Base-by-base conservation (phyloP, 2,329 filamentous ascomycete genomes). In the Fusarium oxysporum region DNA sequence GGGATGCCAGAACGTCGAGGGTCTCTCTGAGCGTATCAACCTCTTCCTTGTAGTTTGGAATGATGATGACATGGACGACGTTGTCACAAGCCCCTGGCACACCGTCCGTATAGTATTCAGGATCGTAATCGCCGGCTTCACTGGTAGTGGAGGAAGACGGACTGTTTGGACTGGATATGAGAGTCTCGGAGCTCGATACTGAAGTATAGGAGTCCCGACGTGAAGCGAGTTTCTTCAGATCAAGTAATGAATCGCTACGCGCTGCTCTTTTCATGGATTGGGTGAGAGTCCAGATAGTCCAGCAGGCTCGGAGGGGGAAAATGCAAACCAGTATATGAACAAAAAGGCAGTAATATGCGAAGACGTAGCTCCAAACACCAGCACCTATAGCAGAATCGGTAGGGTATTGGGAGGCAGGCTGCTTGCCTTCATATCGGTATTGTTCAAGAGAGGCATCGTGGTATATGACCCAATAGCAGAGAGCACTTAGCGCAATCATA, bases 11-110 rank as follows among this genome's bases (percentile, higher is more conserved):
- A 28, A 93, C 91, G 44, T 91, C 88, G 25, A 94, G 81, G 0
- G 92, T 93, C 78, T 92, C 91, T 70, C 88, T 86, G 51, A 93
- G 83, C 0, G 90, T 92, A 65, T 92, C 90, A 63, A 90, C 83
- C 63, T 93, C 91, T 79, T 94, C 92, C 80, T 92, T 92, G 83
- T 93, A 94, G 77, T 93, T 93, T 23, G 92, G 92, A 47, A 94
- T 85, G 71, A 93, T 85, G 69, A 94, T 92, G 19, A 89, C 90
- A 78, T 93, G 90, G 35, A 92, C 82, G 62, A 92, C 81, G 30
- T 83, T 82, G 44, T 74, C 74, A 12, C 86, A 82, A n/a, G 82
- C 77, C 2, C 82, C 80, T 14, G 81, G 79, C 23, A 85, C 84
- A 48, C 74, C 80, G 53, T 89, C 87, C 48, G 82, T 80, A 71